These are phyloP conservation scores for Monosporascus ibericus DNA, from an alignment of 2,329 filamentous ascomycete genomes.

Conservation along the genomic window DNA sequence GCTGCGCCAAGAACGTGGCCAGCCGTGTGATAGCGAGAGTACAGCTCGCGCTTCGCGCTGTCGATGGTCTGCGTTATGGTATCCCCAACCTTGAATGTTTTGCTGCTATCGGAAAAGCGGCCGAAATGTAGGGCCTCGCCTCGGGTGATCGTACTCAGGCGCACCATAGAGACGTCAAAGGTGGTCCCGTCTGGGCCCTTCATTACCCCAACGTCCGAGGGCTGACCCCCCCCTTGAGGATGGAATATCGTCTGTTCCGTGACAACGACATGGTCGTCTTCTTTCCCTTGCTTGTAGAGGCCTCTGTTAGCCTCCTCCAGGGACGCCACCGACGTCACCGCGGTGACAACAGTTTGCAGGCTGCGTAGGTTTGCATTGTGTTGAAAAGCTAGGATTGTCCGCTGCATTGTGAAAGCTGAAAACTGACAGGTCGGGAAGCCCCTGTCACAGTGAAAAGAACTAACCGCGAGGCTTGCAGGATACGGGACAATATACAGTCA, in stretches of 20 bases:
- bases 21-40: constrained; percentile 66
- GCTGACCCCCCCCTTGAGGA: constrained; percentile 69
- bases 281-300: constrained; percentile 52
- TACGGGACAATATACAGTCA: too few species aligned
- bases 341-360: constrained; percentile 26
- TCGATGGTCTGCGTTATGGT: constrained; percentile 54
- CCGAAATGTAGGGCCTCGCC: constrained; percentile 62
- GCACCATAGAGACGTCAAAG: constrained; percentile 52
- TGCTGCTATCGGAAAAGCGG: constrained; percentile 33
- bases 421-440: neutral
- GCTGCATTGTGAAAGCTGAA: constrained; percentile 18
- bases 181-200: constrained; percentile 19
- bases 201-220: constrained; percentile 60
- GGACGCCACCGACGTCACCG: constrained; percentile 40
- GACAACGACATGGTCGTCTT: constrained; percentile 50
- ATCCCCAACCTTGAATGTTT: constrained; percentile 34
- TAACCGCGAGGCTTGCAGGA: too few species aligned
- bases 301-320: constrained; percentile 45
- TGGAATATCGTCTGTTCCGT: constrained; percentile 68
- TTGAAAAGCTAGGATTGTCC: constrained; percentile 36
- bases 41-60: constrained; percentile 50
- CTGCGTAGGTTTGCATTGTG: constrained; percentile 26
- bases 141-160: constrained; percentile 43
- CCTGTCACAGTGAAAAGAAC: too few species aligned
- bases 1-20: constrained; percentile 67